These are phyloP conservation scores for Gossypioides kirkii DNA, from an alignment of 345 rosid species.

Conservation along the genomic window DNA sequence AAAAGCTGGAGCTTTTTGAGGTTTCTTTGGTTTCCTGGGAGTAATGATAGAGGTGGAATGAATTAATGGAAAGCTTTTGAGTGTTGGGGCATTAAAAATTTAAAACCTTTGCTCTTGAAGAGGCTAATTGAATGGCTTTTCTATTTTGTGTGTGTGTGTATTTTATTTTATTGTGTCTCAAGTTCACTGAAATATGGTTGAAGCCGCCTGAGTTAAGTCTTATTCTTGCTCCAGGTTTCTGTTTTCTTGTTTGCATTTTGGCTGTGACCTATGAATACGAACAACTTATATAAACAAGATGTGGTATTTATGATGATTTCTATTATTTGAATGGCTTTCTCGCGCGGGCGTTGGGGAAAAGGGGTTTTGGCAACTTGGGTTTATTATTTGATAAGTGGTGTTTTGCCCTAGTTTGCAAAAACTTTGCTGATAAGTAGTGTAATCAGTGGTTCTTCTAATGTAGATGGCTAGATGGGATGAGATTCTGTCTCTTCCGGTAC, in stretches of 20 bases:
- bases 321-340: not conserved
- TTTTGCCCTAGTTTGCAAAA: not conserved
- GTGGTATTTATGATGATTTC: not conserved
- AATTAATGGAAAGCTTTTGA: not conserved
- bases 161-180: not conserved
- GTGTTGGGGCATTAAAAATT: not conserved
- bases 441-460: not conserved
- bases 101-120: not conserved
- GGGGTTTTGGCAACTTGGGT: not conserved
- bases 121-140: conserved; percentile 11
- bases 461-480: conserved; percentile 99
- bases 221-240: not conserved
- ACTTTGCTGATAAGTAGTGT: not conserved
- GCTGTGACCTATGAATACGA: not conserved
- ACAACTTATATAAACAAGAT: not conserved
- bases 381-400: not conserved
- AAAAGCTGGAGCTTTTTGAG: not conserved
- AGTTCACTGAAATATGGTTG: not conserved
- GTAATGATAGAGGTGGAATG: not conserved
- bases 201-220: not conserved
- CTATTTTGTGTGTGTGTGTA: not conserved
- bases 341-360: not conserved
- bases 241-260: not conserved
- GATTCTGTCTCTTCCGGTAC: conserved; percentile 86
- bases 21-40: not conserved